Evolutionary conservation across 257 asterid species (phyloP).

Genomic region (Osmanthus fragrans): DNA sequence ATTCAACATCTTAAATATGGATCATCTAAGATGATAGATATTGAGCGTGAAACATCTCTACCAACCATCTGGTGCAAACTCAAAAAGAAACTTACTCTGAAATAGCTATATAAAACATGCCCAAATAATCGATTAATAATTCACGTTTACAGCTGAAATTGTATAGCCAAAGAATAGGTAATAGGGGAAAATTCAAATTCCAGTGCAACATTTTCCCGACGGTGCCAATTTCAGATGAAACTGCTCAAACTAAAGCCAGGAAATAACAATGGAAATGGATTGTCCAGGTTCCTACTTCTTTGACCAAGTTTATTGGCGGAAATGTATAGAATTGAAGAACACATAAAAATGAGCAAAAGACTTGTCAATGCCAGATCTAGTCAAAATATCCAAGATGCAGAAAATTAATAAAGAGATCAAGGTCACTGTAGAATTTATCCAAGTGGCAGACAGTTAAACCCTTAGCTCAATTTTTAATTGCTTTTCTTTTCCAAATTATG

Average conservation of each 20-base stretch:
- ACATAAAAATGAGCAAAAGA: neutral
- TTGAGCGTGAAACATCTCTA: neutral
- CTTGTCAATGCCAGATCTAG: neutral
- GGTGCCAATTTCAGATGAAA: neutral
- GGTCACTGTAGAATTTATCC: neutral
- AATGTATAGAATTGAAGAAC: neutral
- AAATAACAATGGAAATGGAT: neutral
- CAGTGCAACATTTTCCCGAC: neutral
- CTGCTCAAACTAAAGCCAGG: neutral
- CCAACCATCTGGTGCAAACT: conserved; percentile 5
- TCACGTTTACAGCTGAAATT: neutral
- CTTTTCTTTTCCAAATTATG: neutral
- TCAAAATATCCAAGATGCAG: neutral
- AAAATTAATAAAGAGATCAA: neutral
- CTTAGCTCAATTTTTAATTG: neutral
- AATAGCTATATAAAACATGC: neutral
- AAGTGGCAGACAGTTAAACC: neutral
- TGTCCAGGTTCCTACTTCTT: neutral
- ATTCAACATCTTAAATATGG: neutral
- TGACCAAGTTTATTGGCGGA: neutral
- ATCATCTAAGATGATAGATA: neutral
- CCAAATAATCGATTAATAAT: neutral
- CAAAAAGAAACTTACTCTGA: neutral
- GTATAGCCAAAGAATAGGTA: neutral
- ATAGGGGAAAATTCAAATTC: neutral